Base-by-base conservation (phyloP, 2,329 filamentous ascomycete species). In the Penicillium sclerotiorum region DNA sequence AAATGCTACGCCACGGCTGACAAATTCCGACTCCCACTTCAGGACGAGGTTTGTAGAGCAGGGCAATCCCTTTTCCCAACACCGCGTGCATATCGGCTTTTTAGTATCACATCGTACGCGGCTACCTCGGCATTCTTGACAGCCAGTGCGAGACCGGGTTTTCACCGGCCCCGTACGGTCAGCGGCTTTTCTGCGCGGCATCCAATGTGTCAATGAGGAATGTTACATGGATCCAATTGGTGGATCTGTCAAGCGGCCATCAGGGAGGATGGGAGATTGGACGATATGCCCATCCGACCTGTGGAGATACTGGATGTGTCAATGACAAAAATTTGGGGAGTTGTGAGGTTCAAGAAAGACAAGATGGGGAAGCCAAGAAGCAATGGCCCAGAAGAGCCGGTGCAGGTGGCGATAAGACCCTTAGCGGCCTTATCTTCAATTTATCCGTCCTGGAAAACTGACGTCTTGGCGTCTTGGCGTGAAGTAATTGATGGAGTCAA, bases 11-110 rank as follows among this genome's bases (percentile, higher is more conserved):
- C 73, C 73, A 8, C 69, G 70, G 44, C 63, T 70, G 44, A 56
- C 57, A 52, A 73, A 76, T 47, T 76, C 73, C 2, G 67, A 66
- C 52, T 71, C 62, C 69, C 69, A 71, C 59, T 71, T 71, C 11
- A 71, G 45, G 36, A 66, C 59, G 58, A 73, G 54, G 48, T 70
- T 64, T 4, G 67, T 70, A 11, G 66, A 65, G 48, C 72, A 74
- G 5, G 57, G 56, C 13, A 73, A 49, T 1, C 67, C 66, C 56
- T 64, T 69, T 49, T 68, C 63, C 46, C 50, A 49, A 53, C 72
- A 74, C 28, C 71, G 61, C 21, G 64, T 64, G 58, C 72, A 75
- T 12, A 56, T 37, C 9, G 72, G 72, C 50, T 68, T 70, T 35
- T 64, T 62, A 40, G 67, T 69, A 42, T 74, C 71, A 56, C 72